Conservation (phyloP, 345 rosid species). For the Eucalyptus brandiana region DNA sequence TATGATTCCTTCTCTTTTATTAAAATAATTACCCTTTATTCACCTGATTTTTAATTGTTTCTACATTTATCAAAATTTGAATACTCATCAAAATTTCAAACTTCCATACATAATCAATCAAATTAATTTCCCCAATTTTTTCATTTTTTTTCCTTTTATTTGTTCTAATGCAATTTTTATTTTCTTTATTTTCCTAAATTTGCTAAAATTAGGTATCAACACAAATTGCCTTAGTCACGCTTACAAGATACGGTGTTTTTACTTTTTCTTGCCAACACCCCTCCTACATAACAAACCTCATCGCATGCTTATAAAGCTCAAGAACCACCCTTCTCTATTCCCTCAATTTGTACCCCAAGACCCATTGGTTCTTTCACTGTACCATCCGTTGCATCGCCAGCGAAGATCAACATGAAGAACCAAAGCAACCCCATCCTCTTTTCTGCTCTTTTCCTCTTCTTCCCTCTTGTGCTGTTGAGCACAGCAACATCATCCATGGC, state of each 20-base stretch:
- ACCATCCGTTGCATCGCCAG: background rate
- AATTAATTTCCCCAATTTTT: too few relatives aligned
- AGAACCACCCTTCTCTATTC: background rate
- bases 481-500: background rate
- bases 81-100: too few relatives aligned
- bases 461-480: background rate
- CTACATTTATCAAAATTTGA: too few relatives aligned
- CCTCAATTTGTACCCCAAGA: background rate
- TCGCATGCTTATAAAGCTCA: background rate
- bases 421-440: background rate
- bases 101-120: too few relatives aligned
- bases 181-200: too few relatives aligned
- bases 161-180: too few relatives aligned
- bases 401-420: background rate
- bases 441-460: background rate
- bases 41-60: too few relatives aligned
- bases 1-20: accelerated
- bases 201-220: too few relatives aligned
- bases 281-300: background rate
- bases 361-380: background rate
- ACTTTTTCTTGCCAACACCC: background rate
- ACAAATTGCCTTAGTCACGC: background rate
- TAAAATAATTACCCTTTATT: too few relatives aligned
- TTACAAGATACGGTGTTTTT: background rate
- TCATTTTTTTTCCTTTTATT: too few relatives aligned